These are phyloP conservation scores for Xerocomus brunneocitrinus DNA, from an alignment of 768 basidiomycete species.

Conservation along the genomic window DNA sequence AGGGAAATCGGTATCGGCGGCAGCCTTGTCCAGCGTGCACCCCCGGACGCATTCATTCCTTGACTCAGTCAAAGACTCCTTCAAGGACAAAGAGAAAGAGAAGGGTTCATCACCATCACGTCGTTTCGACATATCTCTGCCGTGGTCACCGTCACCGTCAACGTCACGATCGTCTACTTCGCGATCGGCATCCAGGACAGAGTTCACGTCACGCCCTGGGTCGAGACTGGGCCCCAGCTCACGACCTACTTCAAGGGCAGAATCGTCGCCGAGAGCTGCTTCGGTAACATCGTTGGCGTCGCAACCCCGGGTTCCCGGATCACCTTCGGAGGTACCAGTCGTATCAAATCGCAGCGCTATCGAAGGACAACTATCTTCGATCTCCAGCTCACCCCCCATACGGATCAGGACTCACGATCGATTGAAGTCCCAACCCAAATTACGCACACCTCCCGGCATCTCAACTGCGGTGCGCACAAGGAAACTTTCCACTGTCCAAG, in stretches of 20 bases:
- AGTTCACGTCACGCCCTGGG: slow-evolving; percentile 13
- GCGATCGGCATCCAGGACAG: slow-evolving; percentile 12
- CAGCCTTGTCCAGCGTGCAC: slow-evolving; percentile 9
- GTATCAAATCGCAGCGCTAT: not conserved
- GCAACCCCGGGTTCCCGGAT: not conserved
- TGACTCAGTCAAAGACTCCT: slow-evolving; percentile 15
- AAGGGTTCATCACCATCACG: slow-evolving; percentile 27
- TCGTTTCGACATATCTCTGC: slow-evolving; percentile 33
- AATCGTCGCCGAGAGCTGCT: not conserved
- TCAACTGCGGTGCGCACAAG: slow-evolving; percentile 12
- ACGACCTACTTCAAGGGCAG: slow-evolving; percentile 15
- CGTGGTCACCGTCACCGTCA: slow-evolving; percentile 27
- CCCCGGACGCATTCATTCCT: slow-evolving; percentile 17
- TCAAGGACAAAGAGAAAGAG: slow-evolving; percentile 26
- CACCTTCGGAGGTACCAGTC: not conserved
- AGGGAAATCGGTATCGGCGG: slow-evolving; percentile 35
- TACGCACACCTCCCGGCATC: slow-evolving; percentile 11
- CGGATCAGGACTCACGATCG: slow-evolving; percentile 19
- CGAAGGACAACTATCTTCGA: not conserved
- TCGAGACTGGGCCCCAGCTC: slow-evolving; percentile 17
- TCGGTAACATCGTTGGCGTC: not conserved
- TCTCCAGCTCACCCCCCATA: not conserved
- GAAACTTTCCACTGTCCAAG: slow-evolving; percentile 30
- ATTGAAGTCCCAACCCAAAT: slow-evolving; percentile 36
- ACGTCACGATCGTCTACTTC: slow-evolving; percentile 12